Evolutionary conservation across 768 basidiomycete genomes (phyloP), one percentile per base, ranked within the genome.

Genomic region (Naganishia randhawae): DNA sequence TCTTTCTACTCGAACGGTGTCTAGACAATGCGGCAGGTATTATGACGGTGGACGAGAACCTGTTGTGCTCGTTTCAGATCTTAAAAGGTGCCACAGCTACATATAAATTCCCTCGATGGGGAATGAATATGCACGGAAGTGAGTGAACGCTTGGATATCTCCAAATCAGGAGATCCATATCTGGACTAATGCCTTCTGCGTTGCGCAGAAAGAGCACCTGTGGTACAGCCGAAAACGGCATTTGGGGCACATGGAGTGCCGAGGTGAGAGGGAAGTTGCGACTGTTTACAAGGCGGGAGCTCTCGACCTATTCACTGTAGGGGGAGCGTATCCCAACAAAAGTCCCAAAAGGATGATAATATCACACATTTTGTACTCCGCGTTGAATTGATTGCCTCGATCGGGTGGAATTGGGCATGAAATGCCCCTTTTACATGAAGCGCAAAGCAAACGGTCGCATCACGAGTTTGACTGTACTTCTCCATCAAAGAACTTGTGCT

Each of bases 1-100:
- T n/a, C n/a, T n/a, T n/a, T n/a, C n/a, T n/a, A n/a, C n/a, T n/a
- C n/a, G n/a, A 13, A 22, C 5, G 6, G 25, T 22, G 45, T 83
- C 98, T 98, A 76, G 95, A 99, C 81, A 99, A 99, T 80, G 94
- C 95, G 2, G 95, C 95, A 37, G 95, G 95, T 41, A 99, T 99
- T 94, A 99, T 98, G 95, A 93, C 90, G 75, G 95, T 99, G 50
- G 95, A 97, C 75, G 95, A 97, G 82, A 96, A 95, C 9, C 81
- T 98, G 73, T 80, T 98, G 71, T 97, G 95, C 82, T 97, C 94
- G 8, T 97, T 98, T 91, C 95, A 97, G 82, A 92, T 94, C n/a
- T n/a, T 48, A 22, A 48, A 35, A 22, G 54, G 54, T 17, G 54
- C 54, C 14, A n/a, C 6, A n/a, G 54, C 54, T 33, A 19, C 33